Percentiles rank a stretch among this genome's conserved stretches.
Conservation (phyloP, 202 grass and related monocot species). For the Tripidium arundinaceum region DNA sequence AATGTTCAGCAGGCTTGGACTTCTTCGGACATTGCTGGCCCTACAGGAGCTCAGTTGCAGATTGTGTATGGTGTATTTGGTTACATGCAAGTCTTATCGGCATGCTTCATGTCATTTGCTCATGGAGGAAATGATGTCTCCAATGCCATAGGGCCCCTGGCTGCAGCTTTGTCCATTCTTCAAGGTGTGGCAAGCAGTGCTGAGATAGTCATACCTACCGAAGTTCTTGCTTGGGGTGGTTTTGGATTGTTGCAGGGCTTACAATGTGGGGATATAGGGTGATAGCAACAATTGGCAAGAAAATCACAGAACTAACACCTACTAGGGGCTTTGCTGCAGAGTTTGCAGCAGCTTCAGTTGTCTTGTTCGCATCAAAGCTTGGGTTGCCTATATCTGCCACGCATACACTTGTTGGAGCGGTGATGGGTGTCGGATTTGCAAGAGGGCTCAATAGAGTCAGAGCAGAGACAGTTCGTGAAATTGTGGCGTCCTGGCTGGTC, state of each 20-base stretch:
- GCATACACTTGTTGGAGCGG: constrained; percentile 95
- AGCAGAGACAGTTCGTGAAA: constrained; percentile 76
- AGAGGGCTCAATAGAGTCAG: constrained; percentile 83
- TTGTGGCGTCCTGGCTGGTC: constrained; percentile 84
- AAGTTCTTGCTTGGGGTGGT: constrained; percentile 92
- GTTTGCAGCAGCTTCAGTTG: constrained; percentile 95
- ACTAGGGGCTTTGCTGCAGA: constrained; percentile 93
- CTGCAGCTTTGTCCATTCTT: constrained; percentile 84
- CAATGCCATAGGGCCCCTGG: constrained; percentile 89
- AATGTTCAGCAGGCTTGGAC: constrained; percentile 47
- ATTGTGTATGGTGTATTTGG: constrained; percentile 94
- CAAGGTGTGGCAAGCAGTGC: constrained; percentile 51
- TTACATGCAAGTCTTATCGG: constrained; percentile 94
- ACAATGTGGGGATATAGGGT: constrained; percentile 95
- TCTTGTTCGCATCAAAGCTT: constrained; percentile 88
- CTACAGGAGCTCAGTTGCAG: constrained; percentile 84
- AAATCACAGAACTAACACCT: constrained; percentile 92
- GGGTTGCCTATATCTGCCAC: constrained; percentile 88
- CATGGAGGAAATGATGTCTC: constrained; percentile 97
- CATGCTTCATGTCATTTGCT: constrained; percentile 99
- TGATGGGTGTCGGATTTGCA: constrained; percentile 96
- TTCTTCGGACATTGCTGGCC: constrained; percentile 74
- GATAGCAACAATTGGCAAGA: constrained; percentile 96
- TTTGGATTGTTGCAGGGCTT: constrained; percentile 93
- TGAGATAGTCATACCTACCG: constrained; percentile 91